These are phyloP conservation scores for Aquilaria malaccensis DNA, from an alignment of 345 rosid species.

Conservation along the genomic window DNA sequence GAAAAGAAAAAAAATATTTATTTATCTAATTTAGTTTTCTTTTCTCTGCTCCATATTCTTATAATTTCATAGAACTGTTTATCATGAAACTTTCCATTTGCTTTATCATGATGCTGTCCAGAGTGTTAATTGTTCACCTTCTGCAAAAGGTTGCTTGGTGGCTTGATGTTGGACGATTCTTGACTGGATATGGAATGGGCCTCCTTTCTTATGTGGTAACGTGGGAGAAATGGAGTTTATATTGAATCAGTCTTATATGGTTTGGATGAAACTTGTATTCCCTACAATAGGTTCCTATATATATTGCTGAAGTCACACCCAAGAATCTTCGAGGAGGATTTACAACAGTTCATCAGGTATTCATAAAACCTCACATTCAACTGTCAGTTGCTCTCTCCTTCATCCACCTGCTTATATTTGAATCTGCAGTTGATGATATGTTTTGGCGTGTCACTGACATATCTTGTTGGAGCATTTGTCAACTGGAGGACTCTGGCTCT, in stretches of 20 bases:
- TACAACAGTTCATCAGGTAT: constrained; percentile 62
- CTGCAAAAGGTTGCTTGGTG: constrained; percentile 41
- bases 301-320: constrained; percentile 85
- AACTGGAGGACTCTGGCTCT: constrained; percentile 67
- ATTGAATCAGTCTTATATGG: constrained; percentile 2
- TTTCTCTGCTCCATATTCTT: background rate
- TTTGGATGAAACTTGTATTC: background rate
- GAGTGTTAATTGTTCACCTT: background rate
- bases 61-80: too few species aligned
- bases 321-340: constrained; percentile 66
- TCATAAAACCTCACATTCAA: background rate
- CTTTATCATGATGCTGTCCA: constrained; percentile 3
- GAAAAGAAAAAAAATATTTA: background rate
- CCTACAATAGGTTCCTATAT: constrained; percentile 53
- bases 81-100: background rate
- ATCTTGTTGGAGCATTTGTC: constrained; percentile 57
- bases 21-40: background rate
- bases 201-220: constrained; percentile 72
- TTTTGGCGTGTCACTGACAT: constrained; percentile 50
- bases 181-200: constrained; percentile 67
- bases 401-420: background rate
- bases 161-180: constrained; percentile 67
- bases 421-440: constrained; percentile 69
- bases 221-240: background rate
- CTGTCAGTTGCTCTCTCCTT: background rate